Conservation (phyloP, 1,284 basidiomycete genomes). For the Fomitiporia mediterranea region DNA sequence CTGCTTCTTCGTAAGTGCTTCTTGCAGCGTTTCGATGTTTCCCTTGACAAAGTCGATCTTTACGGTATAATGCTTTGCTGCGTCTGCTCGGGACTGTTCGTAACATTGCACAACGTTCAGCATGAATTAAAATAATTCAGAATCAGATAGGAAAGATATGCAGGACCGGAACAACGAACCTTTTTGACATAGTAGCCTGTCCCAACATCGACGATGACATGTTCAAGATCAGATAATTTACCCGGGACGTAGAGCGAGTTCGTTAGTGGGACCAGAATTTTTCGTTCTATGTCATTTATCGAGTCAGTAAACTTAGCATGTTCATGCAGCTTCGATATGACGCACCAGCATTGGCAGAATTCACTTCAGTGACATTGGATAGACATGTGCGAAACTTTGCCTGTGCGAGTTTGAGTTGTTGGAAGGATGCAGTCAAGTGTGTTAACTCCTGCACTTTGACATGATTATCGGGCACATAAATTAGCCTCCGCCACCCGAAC, state of each 20-base stretch:
- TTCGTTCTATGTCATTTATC: slow-evolving; percentile 49
- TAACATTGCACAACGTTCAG: background rate
- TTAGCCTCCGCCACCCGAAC: background rate
- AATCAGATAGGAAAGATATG: background rate
- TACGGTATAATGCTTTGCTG: slow-evolving; percentile 66
- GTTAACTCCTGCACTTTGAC: slow-evolving; percentile 69
- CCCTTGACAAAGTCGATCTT: slow-evolving; percentile 77
- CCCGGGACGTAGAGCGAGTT: slow-evolving; percentile 95
- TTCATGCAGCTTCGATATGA: no score
- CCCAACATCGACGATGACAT: slow-evolving; percentile 93
- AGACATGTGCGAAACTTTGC: slow-evolving; percentile 88
- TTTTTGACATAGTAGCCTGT: slow-evolving; percentile 97
- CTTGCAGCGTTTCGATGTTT: slow-evolving; percentile 81
- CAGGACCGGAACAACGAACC: slow-evolving; percentile 40
- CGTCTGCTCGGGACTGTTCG: slow-evolving; percentile 71
- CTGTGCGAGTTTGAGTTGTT: slow-evolving; percentile 90
- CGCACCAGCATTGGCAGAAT: slow-evolving; percentile 68
- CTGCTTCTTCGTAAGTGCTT: slow-evolving; percentile 84
- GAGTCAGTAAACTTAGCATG: no score
- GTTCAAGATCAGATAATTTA: slow-evolving; percentile 75
- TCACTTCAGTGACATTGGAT: slow-evolving; percentile 78
- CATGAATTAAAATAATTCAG: background rate
- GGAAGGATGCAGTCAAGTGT: slow-evolving; percentile 89
- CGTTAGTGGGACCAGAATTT: slow-evolving; percentile 87
- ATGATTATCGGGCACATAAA: background rate